These are phyloP conservation scores for Cordyceps javanica DNA, from an alignment of 2,329 filamentous ascomycete genomes.

Conservation along the genomic window DNA sequence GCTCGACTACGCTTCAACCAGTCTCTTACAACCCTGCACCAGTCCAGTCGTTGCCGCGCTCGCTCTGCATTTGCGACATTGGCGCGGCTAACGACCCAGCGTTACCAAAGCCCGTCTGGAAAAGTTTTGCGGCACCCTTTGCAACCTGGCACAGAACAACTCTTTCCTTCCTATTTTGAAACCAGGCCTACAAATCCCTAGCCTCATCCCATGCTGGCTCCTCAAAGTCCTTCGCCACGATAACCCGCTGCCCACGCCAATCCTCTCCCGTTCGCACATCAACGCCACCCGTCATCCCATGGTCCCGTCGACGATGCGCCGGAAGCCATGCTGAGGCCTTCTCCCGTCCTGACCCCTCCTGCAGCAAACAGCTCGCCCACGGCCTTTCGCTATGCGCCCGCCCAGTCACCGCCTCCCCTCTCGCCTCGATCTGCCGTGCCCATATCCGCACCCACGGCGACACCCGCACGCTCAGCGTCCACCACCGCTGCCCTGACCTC, in stretches of 20 bases:
- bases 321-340: slow-evolving; percentile 14
- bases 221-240: background rate
- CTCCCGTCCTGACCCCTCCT: slow-evolving; percentile 10
- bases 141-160: background rate
- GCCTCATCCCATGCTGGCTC: background rate
- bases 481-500: background rate
- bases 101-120: background rate
- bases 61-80: background rate
- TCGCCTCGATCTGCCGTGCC: slow-evolving; percentile 5
- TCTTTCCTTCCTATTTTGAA: background rate
- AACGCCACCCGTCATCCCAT: background rate
- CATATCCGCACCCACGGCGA: background rate
- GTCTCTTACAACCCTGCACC: background rate
- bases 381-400: slow-evolving; percentile 12
- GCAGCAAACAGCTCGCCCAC: slow-evolving; percentile 10
- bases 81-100: background rate
- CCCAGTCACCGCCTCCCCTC: slow-evolving; percentile 2
- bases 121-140: background rate
- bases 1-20: background rate
- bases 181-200: background rate
- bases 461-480: background rate
- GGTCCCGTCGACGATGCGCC: slow-evolving; percentile 12
- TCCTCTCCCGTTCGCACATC: background rate
- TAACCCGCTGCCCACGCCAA: background rate
- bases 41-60: background rate